These are phyloP conservation scores for Backusella morwellensis DNA, from an alignment of 192 early-diverging fungal species.

Conservation along the genomic window DNA sequence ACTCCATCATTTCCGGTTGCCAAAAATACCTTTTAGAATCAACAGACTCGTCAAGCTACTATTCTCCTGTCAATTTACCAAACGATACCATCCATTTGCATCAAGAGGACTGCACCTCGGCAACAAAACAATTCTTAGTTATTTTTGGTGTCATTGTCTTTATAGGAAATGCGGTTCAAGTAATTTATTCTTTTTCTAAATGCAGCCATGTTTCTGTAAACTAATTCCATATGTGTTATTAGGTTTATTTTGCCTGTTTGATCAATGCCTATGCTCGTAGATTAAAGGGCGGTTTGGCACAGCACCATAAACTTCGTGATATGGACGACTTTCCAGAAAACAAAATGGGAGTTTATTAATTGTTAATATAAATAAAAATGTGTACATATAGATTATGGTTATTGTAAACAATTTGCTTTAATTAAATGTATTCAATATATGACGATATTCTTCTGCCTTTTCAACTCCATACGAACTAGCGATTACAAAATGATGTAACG, in stretches of 20 bases:
- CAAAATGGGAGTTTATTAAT: slow-evolving; percentile 6
- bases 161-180: background rate
- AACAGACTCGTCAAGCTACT: background rate
- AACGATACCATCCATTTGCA: background rate
- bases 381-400: background rate
- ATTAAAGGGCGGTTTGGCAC: background rate
- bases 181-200: background rate
- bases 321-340: slow-evolving; percentile 12
- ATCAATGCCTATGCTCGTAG: slow-evolving; percentile 9
- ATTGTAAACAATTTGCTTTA: too few relatives aligned
- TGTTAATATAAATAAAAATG: background rate
- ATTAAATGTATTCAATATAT: background rate
- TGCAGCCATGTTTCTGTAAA: too few relatives aligned
- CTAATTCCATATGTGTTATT: background rate
- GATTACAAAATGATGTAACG: background rate
- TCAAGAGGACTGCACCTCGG: background rate
- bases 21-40: background rate
- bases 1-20: background rate
- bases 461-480: background rate
- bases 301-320: slow-evolving; percentile 15
- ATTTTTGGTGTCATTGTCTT: background rate
- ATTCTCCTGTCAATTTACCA: slow-evolving; percentile 2
- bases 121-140: slow-evolving; percentile 9
- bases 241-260: slow-evolving; percentile 2
- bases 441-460: background rate